Percentiles rank a stretch among this genome's conserved stretches.
Conservation (phyloP, 768 basidiomycete species). For the Boletus barrowsii region DNA sequence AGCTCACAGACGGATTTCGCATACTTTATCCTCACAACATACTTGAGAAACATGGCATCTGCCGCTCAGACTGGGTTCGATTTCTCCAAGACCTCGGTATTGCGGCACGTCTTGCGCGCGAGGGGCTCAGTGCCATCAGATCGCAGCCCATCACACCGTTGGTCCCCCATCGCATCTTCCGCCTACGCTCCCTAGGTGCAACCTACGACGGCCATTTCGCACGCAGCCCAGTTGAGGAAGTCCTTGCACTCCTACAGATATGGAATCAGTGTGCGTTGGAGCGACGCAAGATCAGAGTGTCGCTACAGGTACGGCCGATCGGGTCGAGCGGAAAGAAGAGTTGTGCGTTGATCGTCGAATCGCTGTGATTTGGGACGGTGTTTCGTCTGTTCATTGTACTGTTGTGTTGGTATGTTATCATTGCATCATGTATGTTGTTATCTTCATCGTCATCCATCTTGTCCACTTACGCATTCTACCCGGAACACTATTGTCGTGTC, state of each 20-base stretch:
- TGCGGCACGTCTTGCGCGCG: conserved; percentile 24
- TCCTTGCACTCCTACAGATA: conserved; percentile 25
- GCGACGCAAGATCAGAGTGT: conserved; percentile 27
- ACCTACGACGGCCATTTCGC: conserved; percentile 22
- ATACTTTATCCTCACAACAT: conserved; percentile 23
- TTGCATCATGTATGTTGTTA: neutral
- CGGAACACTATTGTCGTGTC: neutral
- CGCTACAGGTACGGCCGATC: conserved; percentile 9
- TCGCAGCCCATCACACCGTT: conserved; percentile 20
- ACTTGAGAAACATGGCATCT: conserved; percentile 30
- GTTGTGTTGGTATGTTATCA: neutral
- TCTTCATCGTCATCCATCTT: neutral
- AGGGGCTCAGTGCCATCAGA: conserved; percentile 22
- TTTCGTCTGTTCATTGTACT: conserved; percentile 1
- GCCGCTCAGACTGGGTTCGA: conserved; percentile 26
- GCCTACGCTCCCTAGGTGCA: conserved; percentile 9
- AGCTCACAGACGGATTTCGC: conserved; percentile 25
- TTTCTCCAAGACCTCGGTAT: conserved; percentile 29
- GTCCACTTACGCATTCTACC: neutral
- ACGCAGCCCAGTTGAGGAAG: conserved; percentile 17
- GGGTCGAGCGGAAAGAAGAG: conserved; percentile 1
- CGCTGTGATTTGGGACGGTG: conserved; percentile 14
- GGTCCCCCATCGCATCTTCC: conserved; percentile 15
- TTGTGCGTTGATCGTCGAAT: conserved; percentile 25
- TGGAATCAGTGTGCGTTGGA: conserved; percentile 35